These are phyloP conservation scores for Hericium alpestre DNA, from an alignment of 768 basidiomycete genomes.

Conservation along the genomic window DNA sequence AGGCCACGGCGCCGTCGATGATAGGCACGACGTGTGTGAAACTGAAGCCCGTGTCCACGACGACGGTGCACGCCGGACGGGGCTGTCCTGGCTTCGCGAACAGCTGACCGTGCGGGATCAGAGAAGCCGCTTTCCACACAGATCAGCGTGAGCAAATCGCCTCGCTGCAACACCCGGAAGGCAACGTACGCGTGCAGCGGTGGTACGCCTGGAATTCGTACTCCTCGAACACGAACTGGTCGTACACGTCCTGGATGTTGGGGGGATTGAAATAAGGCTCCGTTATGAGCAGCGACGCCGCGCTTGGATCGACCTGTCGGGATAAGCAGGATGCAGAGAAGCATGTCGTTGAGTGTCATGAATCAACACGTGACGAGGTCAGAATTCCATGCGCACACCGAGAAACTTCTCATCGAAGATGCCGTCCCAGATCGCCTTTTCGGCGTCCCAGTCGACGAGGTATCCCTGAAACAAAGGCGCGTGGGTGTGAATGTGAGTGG, in stretches of 20 bases:
- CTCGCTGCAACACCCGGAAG: slow-evolving; percentile 7
- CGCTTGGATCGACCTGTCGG: slow-evolving; percentile 57
- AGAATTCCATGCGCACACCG: slow-evolving; percentile 33
- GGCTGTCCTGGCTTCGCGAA: slow-evolving; percentile 41
- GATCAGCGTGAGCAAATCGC: slow-evolving; percentile 11
- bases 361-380: not conserved
- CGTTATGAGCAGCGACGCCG: slow-evolving; percentile 73
- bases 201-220: slow-evolving; percentile 84
- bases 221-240: slow-evolving; percentile 94
- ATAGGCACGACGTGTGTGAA: slow-evolving; percentile 89
- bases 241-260: slow-evolving; percentile 84
- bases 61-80: slow-evolving; percentile 66
- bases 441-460: slow-evolving; percentile 89
- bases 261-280: slow-evolving; percentile 93
- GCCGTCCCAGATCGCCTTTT: slow-evolving; percentile 91
- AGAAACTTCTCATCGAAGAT: slow-evolving; percentile 67
- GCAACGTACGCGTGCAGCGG: slow-evolving; percentile 66
- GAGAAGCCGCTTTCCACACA: slow-evolving; percentile 52
- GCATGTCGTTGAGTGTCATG: slow-evolving; percentile 8
- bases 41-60: slow-evolving; percentile 89
- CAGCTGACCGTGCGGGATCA: slow-evolving; percentile 66
- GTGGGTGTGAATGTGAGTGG: too few species aligned
- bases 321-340: not conserved
- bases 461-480: slow-evolving; percentile 50
- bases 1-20: slow-evolving; percentile 61